Evolutionary conservation across 2,329 filamentous ascomycete genomes (phyloP), one percentile per base, ranked within the genome.

Genomic region (Colletotrichum caudatum): DNA sequence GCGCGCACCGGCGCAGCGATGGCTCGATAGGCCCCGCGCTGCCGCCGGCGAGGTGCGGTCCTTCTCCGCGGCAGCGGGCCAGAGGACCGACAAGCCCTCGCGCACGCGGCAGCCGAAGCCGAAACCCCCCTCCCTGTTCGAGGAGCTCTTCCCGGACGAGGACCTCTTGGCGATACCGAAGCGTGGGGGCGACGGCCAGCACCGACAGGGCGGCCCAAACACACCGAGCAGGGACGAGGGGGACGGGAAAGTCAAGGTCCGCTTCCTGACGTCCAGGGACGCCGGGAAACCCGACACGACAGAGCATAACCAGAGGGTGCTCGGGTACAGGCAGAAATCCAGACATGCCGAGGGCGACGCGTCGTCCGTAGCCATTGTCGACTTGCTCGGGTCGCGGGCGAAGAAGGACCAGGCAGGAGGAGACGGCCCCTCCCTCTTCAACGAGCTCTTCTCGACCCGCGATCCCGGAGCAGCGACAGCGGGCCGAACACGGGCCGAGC

Each of bases 131-230:
- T 66, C 70, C 20, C 64, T 72, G 12, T 72, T 51, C 57, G 62
- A 72, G 48, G 70, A 72, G 57, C 60, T 72, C 20, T 72, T 72
- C 14, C 70, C 70, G 1, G 39, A 72, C 29, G 65, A 63, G 9
- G 65, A 60, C 7, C 11, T 56, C 23, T 61, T 50, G 16, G n/a
- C 37, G 12, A 7, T 46, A n/a, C 20, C 20, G 26, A 26, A 48
- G 18, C 12, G 8, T 7, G 18, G 20, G 26, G n/a, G 50, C 5
- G 16, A 46, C 3, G 57, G 18, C 23, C 37, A 23, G 16, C 23
- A 33, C 41, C 9, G 20, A 5, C 5, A 5, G 41, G 41, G 29
- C 12, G 41, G 16, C 57, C 16, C 57, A 26, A 37, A 26, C 39
- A 5, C 39, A 18, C n/a, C 41, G 20, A 14, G 8, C 23, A 26